Evolutionary conservation across 768 basidiomycete genomes (phyloP).

Genomic region (Cystobasidium ongulense): DNA sequence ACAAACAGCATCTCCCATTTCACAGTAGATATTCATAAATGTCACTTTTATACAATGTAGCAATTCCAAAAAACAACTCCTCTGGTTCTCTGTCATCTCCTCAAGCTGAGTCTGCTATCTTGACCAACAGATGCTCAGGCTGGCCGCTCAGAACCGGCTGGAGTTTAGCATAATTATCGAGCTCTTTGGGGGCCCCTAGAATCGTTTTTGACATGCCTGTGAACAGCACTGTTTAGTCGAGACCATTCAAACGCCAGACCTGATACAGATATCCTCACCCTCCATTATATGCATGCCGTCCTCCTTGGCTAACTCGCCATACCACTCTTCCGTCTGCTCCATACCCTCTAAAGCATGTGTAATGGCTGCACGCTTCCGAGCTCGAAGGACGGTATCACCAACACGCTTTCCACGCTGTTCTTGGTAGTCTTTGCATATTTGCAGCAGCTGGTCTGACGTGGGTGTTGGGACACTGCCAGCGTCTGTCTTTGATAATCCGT

Average conservation of each 20-base stretch:
- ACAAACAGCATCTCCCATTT: too few species aligned
- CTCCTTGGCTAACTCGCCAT: slow-evolving; percentile 9
- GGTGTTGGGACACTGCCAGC: background rate
- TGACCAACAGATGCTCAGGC: slow-evolving; percentile 1
- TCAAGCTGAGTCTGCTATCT: slow-evolving; percentile 10
- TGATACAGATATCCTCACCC: background rate
- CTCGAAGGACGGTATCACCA: slow-evolving; percentile 26
- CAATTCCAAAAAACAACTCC: background rate
- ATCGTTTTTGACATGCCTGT: slow-evolving; percentile 25
- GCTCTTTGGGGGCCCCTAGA: slow-evolving; percentile 22
- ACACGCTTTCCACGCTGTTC: slow-evolving; percentile 20
- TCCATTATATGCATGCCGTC: slow-evolving; percentile 30
- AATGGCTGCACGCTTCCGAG: slow-evolving; percentile 25
- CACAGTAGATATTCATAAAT: too few species aligned
- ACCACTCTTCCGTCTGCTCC: slow-evolving; percentile 19
- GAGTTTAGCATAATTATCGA: background rate
- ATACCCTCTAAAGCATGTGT: slow-evolving; percentile 27
- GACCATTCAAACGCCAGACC: too few species aligned
- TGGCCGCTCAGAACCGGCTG: slow-evolving; percentile 10
- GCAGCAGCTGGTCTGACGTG: background rate
- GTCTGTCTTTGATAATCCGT: background rate
- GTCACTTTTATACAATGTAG: too few species aligned
- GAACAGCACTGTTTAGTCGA: background rate
- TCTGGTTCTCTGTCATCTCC: too few species aligned
- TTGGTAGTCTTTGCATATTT: slow-evolving; percentile 6